Conservation (phyloP, 495 filamentous ascomycete genomes). For the Hypoxylon intermedium region DNA sequence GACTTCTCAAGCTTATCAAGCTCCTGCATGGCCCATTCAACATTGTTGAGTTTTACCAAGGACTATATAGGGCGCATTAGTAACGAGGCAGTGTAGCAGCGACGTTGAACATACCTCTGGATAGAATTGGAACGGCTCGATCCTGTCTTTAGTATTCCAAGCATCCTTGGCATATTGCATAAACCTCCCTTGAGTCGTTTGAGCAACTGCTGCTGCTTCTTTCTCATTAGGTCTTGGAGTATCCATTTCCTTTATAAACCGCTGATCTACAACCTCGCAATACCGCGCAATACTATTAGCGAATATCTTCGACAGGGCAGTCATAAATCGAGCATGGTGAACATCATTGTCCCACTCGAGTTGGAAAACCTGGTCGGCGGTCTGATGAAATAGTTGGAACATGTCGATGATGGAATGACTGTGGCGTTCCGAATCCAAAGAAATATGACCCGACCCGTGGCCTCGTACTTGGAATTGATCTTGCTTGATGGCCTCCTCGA, state of each 20-base stretch:
- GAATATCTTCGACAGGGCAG: conserved; percentile 86
- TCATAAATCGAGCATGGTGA: conserved; percentile 97
- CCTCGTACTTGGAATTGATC: conserved; percentile 78
- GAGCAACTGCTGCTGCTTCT: conserved; percentile 76
- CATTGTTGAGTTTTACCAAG: conserved; percentile 96
- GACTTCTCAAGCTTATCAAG: conserved; percentile 87
- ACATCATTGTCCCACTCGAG: conserved; percentile 93
- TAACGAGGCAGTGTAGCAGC: too few species aligned
- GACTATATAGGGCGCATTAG: too few species aligned
- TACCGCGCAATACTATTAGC: conserved; percentile 84
- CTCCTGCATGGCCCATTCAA: conserved; percentile 89
- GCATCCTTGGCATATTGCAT: conserved; percentile 92
- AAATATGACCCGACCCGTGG: conserved; percentile 63
- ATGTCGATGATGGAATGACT: conserved; percentile 93
- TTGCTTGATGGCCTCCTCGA: conserved; percentile 87
- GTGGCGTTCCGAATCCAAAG: conserved; percentile 84
- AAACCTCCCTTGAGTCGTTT: conserved; percentile 88
- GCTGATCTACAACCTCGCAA: conserved; percentile 87
- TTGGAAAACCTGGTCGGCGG: conserved; percentile 80
- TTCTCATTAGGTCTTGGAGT: conserved; percentile 73
- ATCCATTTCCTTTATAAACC: conserved; percentile 93
- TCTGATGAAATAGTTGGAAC: conserved; percentile 91
- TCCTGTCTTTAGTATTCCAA: conserved; percentile 91
- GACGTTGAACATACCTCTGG: conserved; percentile 71
- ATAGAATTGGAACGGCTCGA: conserved; percentile 97